Base-by-base conservation (phyloP, 306 rosid genomes). In the Argentina anserina region DNA sequence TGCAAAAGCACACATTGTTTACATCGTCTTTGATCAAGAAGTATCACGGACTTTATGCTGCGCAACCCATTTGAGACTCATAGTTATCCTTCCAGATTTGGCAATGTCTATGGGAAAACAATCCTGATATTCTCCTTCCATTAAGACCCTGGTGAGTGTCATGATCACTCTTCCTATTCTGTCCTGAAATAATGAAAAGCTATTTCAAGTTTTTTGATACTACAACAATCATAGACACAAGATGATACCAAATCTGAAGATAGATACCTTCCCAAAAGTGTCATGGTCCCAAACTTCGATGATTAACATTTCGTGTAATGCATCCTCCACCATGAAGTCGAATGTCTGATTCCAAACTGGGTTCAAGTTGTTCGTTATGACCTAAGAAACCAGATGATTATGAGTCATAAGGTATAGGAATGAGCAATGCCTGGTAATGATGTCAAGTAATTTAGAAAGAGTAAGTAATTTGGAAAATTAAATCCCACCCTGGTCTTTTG, bases 331-430 rank as follows among this genome's bases (percentile, higher is more conserved):
- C 70, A 94, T 91, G 74, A 94, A 91, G 83, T 94, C 97, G 66
- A 89, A 91, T 50, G 96, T 94, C 86, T 89, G 98, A 83, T 91
- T 94, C 98, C 98, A 94, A 53, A 84, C 85, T 46, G 98, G 98
- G 73, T 91, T 91, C 82, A 94, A 71, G 64, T 86, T 88, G 82
- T 91, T 96, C 14, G 68, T 86, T 29, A 89, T 88, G 71, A 94
- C 98, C 98, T 94, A 81, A 75, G 12, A 72, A 71, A 70, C 67
- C 67, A 76, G 31, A 39, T 26, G 23, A 46, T 12, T 37, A 37
- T 28, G 47, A 40, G 61, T 39, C 11, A 39, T 34, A 23, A 49
- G 11, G 29, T 23, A 50, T 7, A 61, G 43, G 67, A 62, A 60
- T 29, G 65, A n/a, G 21, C 18, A 14, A 17, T 6, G 43, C 13